phyloP scores from a whole-genome alignment of 305 asterid genomes.

The Rubia tinctorum region DNA sequence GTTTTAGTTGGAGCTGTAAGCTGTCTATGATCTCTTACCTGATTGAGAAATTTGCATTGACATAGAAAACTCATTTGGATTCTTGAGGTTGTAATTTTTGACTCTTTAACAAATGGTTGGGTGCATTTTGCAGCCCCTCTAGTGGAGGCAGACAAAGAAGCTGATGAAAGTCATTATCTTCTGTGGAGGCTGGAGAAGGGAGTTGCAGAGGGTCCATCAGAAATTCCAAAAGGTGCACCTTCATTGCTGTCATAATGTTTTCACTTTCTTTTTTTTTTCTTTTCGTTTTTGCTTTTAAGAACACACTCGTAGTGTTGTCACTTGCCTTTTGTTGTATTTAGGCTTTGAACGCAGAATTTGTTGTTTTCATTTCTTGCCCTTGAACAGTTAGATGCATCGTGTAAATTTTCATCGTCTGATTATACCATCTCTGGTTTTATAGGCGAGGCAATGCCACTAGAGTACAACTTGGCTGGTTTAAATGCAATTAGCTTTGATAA shows the following conservation, averaged over 20 bases:
- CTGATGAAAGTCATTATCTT: conserved; percentile 62
- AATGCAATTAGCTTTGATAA: conserved; percentile 89
- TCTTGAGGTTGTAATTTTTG: background rate
- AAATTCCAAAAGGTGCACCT: conserved; percentile 66
- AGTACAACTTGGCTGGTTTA: conserved; percentile 78
- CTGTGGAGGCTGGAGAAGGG: conserved; percentile 93
- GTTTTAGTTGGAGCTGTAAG: background rate
- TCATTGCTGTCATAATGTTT: background rate
- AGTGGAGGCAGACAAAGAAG: conserved; percentile 74
- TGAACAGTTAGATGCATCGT: background rate
- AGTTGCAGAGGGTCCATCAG: conserved; percentile 84
- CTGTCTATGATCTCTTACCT: background rate
- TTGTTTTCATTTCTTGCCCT: no score
- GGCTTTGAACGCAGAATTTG: background rate
- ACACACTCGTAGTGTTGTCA: background rate
- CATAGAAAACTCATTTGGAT: background rate
- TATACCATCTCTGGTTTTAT: background rate
- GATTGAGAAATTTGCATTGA: background rate
- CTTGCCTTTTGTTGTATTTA: background rate
- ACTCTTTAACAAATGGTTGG: conserved; percentile 1
- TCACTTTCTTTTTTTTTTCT: background rate
- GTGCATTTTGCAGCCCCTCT: conserved; percentile 59
- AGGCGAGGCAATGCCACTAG: conserved; percentile 92
- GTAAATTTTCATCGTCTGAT: background rate
- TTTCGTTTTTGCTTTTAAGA: background rate